These are phyloP conservation scores for Biscutella laevigata DNA, from an alignment of 441 rosid species.

Conservation along the genomic window DNA sequence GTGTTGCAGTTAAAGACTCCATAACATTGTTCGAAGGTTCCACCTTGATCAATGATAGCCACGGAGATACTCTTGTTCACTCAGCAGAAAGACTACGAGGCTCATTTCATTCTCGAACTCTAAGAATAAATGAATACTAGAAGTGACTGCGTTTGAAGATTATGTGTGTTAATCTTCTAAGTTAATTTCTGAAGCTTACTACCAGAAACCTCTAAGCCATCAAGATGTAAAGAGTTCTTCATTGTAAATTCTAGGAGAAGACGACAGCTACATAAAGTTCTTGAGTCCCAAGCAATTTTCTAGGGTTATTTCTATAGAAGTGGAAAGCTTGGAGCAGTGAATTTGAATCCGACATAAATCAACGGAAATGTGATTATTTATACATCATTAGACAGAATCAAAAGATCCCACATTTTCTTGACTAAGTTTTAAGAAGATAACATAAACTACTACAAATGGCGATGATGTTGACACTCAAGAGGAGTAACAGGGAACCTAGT, in stretches of 20 bases:
- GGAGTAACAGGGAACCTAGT: slow-evolving; percentile 71
- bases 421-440: not conserved
- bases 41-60: slow-evolving; percentile 28
- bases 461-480: slow-evolving; percentile 84
- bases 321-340: slow-evolving; percentile 58
- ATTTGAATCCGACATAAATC: too few species aligned
- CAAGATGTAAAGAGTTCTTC: slow-evolving; percentile 44
- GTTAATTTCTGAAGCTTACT: slow-evolving; percentile 32
- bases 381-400: slow-evolving; percentile 22
- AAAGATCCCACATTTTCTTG: slow-evolving; percentile 14
- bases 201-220: slow-evolving; percentile 44
- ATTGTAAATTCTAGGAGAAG: slow-evolving; percentile 42
- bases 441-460: slow-evolving; percentile 39
- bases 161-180: slow-evolving; percentile 41
- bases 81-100: slow-evolving; percentile 59
- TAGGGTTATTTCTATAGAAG: slow-evolving; percentile 41
- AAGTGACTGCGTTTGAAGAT: slow-evolving; percentile 40
- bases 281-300: slow-evolving; percentile 47
- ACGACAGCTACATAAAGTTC: slow-evolving; percentile 42
- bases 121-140: slow-evolving; percentile 59
- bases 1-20: slow-evolving; percentile 31
- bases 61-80: slow-evolving; percentile 41
- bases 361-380: slow-evolving; percentile 18
- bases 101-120: slow-evolving; percentile 70
- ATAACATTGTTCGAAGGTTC: too few species aligned